A percentile compares a stretch with the other conserved stretches of the same genome.
phyloP scores from a whole-genome alignment of 345 rosid genomes.

The Arabis hirsuta region DNA sequence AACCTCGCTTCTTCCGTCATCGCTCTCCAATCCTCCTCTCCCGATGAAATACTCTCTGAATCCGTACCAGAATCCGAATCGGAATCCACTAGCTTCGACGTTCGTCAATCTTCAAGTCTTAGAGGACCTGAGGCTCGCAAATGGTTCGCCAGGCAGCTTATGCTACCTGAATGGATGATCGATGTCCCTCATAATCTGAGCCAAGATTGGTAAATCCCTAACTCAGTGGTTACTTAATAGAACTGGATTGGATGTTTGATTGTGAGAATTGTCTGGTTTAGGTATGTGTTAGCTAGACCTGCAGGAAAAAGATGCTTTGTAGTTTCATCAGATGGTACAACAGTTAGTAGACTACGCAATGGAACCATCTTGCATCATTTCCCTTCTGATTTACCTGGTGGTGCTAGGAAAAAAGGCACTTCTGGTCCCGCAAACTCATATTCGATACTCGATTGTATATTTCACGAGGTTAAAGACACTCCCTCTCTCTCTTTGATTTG shows the following conservation, averaged over 20 bases:
- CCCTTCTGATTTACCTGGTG: constrained; percentile 85
- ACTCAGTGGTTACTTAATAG: no score
- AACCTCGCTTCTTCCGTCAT: constrained; percentile 76
- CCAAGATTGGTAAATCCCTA: constrained; percentile 62
- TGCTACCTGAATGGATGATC: constrained; percentile 98
- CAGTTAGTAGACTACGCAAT: constrained; percentile 77
- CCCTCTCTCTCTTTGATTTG: not conserved
- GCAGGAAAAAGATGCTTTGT: constrained; percentile 91
- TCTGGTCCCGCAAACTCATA: constrained; percentile 77
- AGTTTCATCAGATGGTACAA: constrained; percentile 76
- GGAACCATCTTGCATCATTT: constrained; percentile 80
- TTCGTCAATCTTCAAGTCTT: constrained; percentile 70
- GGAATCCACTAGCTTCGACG: constrained; percentile 57
- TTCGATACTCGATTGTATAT: constrained; percentile 90
- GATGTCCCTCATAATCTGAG: constrained; percentile 77
- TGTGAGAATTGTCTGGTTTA: constrained; percentile 21
- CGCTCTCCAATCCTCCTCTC: constrained; percentile 45
- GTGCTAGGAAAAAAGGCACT: constrained; percentile 64
- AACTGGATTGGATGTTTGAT: not conserved
- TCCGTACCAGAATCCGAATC: constrained; percentile 32
- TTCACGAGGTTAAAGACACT: constrained; percentile 70
- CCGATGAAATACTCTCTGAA: constrained; percentile 49
- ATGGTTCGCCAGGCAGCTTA: constrained; percentile 87
- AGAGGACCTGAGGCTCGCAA: constrained; percentile 78
- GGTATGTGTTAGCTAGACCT: constrained; percentile 87